Evolutionary conservation across 2,329 filamentous ascomycete genomes (phyloP), one percentile per base, ranked within the genome.

Genomic region (Fusarium sterilihyphosum): DNA sequence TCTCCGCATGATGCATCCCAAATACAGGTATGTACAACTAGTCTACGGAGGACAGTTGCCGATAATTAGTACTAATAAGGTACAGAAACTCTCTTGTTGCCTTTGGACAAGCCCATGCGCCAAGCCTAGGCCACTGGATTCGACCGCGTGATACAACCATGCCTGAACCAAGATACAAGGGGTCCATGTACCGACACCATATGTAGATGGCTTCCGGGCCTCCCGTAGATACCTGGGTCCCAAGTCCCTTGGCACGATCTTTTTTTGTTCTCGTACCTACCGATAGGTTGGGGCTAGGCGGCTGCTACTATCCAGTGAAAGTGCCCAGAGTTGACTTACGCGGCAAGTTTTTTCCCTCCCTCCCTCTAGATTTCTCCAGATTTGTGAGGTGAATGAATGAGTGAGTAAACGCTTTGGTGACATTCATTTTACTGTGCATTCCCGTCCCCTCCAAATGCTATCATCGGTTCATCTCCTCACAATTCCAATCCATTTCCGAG

Each of bases 121-220:
- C 66, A 74, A 74, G 71, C 35, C 61, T 49, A 71, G 35, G 47
- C 57, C 67, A 57, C 29, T 53, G 52, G 65, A n/a, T 60, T 60
- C 65, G 67, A 41, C 61, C 61, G 63, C 68, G 67, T 60, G 70
- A 71, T 43, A 59, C 67, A 31, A 61, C 61, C 43, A 33, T 24
- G 38, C 61, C n/a, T 29, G n/a, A 43, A 6, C 29, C 26, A 24
- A 29, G 52, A 44, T 70, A 70, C 67, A 47, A 59, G 53, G 37
- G 18, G 1, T 6, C 2, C 10, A 65, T 58, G 67, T 70, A 70
- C 66, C 60, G 66, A 46, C 8, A 5, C 26, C 35, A 43, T 53
- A 24, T 20, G 7, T 13, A 49, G n/a, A 65, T 54, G 33, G 26
- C 57, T 41, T 50, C 40, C 50, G 38, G 69, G 8, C 44, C 49